Evolutionary conservation across 2,329 filamentous ascomycete species (phyloP), one percentile per base, ranked within the genome.

Genomic region (Fusarium caatingaense): DNA sequence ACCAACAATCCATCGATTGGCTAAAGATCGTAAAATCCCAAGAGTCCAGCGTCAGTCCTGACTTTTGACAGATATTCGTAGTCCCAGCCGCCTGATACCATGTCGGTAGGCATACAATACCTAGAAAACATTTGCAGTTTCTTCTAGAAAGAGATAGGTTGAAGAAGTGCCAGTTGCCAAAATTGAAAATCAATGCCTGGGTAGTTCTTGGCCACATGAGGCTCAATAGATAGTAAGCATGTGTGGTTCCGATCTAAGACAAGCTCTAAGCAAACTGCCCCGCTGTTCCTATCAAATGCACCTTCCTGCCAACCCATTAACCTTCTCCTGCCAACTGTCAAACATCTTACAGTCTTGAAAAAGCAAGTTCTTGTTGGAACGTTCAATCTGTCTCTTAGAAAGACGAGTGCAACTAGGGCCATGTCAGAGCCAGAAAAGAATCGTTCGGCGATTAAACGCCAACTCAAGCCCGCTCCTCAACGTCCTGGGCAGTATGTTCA

Each of bases 381-480:
- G 6, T 18, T n/a, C 34, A 11, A n/a, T n/a, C 18, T 12, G 6
- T 37, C 34, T n/a, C 34, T 11, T 37, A n/a, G 18, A 18, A 37
- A 7, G 3, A 37, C 34, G 18, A 37, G 34, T 18, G 18, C 18
- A 37, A n/a, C 34, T 37, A 7, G 34, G 10, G 34, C 6, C 44
- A 76, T 76, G 75, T 18, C 74, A 47, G 56, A 69, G 46, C n/a
- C 66, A 27, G 50, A 51, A 21, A 45, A 56, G 27, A 18, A 51
- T 27, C 72, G 64, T 28, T 58, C 55, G 16, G 64, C 74, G 1
- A 61, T 73, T 30, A 74, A 72, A 57, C 69, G 61, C 54, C 46
- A 46, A 10, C 69, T 80, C 44, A 76, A 76, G 60, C 74, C 77
- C 20, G 69, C 74, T 23, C 73, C 71, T 42, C 40, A 56, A 45